Conservation (phyloP, 148 eudicot genomes). For the Drosera capensis region DNA sequence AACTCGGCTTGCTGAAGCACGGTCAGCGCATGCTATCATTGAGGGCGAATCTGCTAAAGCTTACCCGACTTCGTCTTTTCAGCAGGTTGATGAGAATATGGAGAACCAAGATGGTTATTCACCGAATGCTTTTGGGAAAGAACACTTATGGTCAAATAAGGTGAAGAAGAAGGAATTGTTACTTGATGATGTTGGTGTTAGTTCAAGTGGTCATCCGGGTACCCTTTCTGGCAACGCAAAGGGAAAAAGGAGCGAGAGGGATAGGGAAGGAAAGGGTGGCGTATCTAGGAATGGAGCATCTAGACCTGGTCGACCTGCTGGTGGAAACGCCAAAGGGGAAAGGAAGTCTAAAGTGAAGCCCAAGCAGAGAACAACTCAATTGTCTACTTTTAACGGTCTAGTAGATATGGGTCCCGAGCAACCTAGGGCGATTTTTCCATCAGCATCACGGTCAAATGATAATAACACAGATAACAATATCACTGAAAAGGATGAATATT, state of each 20-base stretch:
- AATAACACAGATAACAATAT: constrained; percentile 9
- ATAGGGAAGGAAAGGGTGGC: constrained; percentile 42
- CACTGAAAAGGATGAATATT: constrained; percentile 18
- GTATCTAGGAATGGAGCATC: constrained; percentile 27
- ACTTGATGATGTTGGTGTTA: constrained; percentile 42
- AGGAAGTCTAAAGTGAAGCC: constrained; percentile 48
- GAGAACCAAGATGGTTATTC: constrained; percentile 23
- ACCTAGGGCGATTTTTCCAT: constrained; percentile 20
- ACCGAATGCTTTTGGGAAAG: constrained; percentile 18
- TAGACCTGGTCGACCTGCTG: constrained; percentile 33
- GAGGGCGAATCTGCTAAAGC: constrained; percentile 7
- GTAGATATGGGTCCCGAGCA: constrained; percentile 26
- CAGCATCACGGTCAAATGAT: constrained; percentile 17
- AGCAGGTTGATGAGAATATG: constrained; percentile 20
- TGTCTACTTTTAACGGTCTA: constrained; percentile 32
- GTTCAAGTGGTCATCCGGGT: constrained; percentile 11
- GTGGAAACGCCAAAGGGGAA: constrained; percentile 35
- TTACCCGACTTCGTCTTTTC: constrained; percentile 26
- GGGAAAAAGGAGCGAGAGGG: constrained; percentile 63
- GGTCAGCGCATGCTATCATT: constrained; percentile 9
- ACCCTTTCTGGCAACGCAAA: constrained; percentile 35
- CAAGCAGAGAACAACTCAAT: constrained; percentile 41
- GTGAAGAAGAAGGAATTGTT: constrained; percentile 34
- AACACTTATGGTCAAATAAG: constrained; percentile 32
- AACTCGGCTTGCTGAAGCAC: constrained; percentile 15